Conservation (phyloP, 768 basidiomycete species). For the Vararia minispora region DNA sequence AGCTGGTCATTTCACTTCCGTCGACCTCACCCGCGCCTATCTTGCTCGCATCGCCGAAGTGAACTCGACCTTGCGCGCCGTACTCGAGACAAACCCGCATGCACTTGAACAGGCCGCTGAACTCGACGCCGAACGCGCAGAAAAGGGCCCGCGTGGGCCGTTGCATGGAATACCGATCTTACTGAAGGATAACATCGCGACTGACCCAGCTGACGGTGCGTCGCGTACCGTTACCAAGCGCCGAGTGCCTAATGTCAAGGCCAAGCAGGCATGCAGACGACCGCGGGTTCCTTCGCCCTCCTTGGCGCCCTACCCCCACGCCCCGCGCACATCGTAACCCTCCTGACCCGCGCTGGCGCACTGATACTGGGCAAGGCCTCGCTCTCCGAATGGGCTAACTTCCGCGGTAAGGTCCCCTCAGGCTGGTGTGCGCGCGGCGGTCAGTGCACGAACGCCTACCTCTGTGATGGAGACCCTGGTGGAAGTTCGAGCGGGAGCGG, state of each 20-base stretch:
- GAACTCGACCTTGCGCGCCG: slow-evolving; percentile 48
- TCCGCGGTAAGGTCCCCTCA: slow-evolving; percentile 24
- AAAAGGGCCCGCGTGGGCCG: slow-evolving; percentile 30
- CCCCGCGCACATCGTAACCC: slow-evolving; percentile 20
- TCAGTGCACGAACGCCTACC: slow-evolving; percentile 30
- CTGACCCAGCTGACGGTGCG: slow-evolving; percentile 21
- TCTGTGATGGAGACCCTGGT: slow-evolving; percentile 28
- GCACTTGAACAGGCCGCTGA: slow-evolving; percentile 41
- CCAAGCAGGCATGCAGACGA: slow-evolving; percentile 14
- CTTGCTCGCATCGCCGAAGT: slow-evolving; percentile 59
- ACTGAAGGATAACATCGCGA: slow-evolving; percentile 36
- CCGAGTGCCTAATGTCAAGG: too few species aligned
- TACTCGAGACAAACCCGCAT: slow-evolving; percentile 45
- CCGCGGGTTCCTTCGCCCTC: slow-evolving; percentile 22
- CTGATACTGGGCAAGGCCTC: slow-evolving; percentile 32
- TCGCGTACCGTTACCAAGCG: too few species aligned
- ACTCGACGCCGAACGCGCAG: slow-evolving; percentile 34
- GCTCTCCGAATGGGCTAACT: slow-evolving; percentile 33
- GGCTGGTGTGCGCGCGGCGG: slow-evolving; percentile 39
- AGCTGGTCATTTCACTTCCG: slow-evolving; percentile 40
- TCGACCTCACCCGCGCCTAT: slow-evolving; percentile 56
- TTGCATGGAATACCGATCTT: slow-evolving; percentile 46
- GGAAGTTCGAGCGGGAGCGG: slow-evolving; percentile 34
- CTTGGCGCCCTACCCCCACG: slow-evolving; percentile 22
- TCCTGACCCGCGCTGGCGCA: slow-evolving; percentile 22